Conservation (phyloP, 495 filamentous ascomycete species). For the Neurospora hispaniola region DNA sequence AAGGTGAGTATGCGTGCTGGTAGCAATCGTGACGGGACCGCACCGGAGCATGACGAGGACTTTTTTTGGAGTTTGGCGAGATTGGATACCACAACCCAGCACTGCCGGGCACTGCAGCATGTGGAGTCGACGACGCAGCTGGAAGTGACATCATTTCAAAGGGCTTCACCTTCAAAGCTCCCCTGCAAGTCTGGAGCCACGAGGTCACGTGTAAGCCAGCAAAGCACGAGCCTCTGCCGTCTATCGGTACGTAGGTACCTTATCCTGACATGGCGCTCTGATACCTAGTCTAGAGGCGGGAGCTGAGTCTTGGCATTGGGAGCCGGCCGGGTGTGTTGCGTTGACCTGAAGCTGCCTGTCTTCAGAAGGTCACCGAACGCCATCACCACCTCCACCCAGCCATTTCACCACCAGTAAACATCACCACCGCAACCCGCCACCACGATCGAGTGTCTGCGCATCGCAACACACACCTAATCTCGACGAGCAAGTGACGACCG, state of each 20-base stretch:
- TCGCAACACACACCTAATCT: background rate
- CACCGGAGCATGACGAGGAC: background rate
- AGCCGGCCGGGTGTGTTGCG: conserved; percentile 16
- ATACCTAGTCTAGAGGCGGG: background rate
- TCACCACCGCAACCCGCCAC: background rate
- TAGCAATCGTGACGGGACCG: background rate
- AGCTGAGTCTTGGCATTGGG: conserved; percentile 7
- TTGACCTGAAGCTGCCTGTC: conserved; percentile 25
- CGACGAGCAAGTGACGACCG: background rate
- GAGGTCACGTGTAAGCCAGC: conserved; percentile 6
- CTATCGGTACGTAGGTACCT: background rate
- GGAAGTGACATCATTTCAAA: background rate
- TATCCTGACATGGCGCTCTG: background rate
- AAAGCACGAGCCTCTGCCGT: background rate
- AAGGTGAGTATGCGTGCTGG: background rate
- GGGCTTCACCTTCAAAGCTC: background rate
- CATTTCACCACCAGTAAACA: background rate
- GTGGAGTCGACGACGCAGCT: background rate
- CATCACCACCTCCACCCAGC: background rate
- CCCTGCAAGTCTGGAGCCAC: background rate
- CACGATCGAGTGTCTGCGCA: background rate
- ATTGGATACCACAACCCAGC: no score
- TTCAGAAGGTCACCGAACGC: background rate
- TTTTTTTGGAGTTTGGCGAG: background rate
- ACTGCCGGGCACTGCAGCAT: background rate